These are phyloP conservation scores for Epicoccum sorghinum DNA, from an alignment of 2,329 filamentous ascomycete species.

Conservation along the genomic window DNA sequence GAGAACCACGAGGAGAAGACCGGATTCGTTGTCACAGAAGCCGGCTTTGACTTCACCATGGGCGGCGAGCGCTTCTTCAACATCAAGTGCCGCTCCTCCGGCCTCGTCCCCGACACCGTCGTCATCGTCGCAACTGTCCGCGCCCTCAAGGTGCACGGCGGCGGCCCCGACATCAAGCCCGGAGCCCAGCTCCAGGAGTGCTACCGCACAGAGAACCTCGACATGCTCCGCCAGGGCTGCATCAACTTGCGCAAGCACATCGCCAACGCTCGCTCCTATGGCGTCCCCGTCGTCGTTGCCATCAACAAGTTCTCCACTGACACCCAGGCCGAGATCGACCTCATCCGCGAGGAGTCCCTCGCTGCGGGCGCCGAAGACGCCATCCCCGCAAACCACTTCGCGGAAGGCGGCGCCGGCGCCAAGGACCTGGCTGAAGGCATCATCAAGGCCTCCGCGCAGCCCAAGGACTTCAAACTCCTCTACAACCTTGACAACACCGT, in stretches of 20 bases:
- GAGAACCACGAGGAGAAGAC: constrained; percentile 83
- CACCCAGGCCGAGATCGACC: constrained; percentile 86
- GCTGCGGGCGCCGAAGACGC: constrained; percentile 93
- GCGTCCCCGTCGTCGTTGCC: constrained; percentile 91
- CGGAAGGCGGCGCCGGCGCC: constrained; percentile 89
- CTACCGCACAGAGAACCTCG: constrained; percentile 92
- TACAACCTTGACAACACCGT: constrained; percentile 77
- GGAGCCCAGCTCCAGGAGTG: constrained; percentile 84
- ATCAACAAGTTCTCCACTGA: constrained; percentile 97
- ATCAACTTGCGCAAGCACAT: constrained; percentile 97
- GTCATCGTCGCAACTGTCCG: constrained; percentile 95
- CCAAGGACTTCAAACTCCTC: constrained; percentile 82
- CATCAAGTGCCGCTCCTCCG: constrained; percentile 97
- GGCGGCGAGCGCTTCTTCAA: constrained; percentile 99
- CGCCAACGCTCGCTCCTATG: constrained; percentile 84
- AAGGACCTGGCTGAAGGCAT: constrained; percentile 87
- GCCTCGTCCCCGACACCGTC: constrained; percentile 88
- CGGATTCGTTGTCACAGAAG: constrained; percentile 94
- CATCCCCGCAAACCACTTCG: constrained; percentile 95
- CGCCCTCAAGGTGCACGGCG: constrained; percentile 95
- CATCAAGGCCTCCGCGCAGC: constrained; percentile 79
- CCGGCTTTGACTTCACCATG: constrained; percentile 99
- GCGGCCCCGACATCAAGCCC: constrained; percentile 89
- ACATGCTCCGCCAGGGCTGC: constrained; percentile 86
- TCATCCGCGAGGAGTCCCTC: constrained; percentile 88